Percentiles rank a stretch among this genome's conserved stretches.
Conservation (phyloP, 129 eudicot species). For the Apium graveolens region DNA sequence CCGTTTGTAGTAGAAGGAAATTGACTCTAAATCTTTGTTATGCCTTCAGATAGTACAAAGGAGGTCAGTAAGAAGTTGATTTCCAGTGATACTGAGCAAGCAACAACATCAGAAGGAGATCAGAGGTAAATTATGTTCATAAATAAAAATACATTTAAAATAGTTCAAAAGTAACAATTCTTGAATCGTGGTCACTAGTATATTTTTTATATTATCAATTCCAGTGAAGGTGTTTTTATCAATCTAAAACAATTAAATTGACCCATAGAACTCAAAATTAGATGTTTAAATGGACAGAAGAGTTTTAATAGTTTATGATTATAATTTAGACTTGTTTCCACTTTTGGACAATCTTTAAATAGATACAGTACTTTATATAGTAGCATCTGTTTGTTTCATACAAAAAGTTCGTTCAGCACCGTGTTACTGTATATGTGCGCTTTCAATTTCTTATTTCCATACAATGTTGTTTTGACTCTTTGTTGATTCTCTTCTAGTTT, state of each 20-base stretch:
- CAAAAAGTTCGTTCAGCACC: neutral
- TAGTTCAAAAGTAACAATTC: neutral
- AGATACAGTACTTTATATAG: neutral
- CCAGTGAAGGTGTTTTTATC: neutral
- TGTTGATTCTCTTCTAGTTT: conserved; percentile 34
- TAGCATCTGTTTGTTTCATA: neutral
- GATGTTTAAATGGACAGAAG: neutral
- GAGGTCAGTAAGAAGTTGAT: conserved; percentile 38
- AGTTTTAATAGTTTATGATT: neutral
- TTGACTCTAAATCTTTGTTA: conserved; percentile 11
- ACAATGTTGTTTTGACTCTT: conserved; percentile 15
- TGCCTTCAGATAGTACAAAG: conserved; percentile 59
- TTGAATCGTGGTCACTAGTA: neutral
- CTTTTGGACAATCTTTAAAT: neutral
- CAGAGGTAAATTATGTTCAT: conserved; percentile 35
- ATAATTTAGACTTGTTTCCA: neutral
- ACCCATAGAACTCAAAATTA: neutral
- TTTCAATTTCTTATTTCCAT: neutral
- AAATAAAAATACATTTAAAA: neutral
- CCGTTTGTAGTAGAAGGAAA: neutral
- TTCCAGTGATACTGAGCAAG: conserved; percentile 38
- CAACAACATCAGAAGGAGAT: conserved; percentile 37
- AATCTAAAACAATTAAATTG: neutral
- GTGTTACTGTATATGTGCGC: neutral
- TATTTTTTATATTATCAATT: neutral